Evolutionary conservation across 2,329 filamentous ascomycete genomes (phyloP).

Genomic region (Phyllosticta ampelicida): DNA sequence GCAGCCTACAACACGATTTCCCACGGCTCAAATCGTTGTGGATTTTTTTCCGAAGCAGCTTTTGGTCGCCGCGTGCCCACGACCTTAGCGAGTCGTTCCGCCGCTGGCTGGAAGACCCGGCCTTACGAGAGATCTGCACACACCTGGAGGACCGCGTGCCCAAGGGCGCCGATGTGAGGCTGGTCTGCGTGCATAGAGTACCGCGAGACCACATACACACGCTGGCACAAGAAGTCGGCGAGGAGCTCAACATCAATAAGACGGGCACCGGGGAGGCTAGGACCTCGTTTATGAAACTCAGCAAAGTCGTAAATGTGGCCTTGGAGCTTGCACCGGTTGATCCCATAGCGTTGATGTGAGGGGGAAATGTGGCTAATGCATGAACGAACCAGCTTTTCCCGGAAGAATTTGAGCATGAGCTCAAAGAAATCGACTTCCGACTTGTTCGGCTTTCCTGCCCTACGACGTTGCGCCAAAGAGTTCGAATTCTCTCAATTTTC

Average conservation of each 20-base stretch:
- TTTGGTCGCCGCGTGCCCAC: constrained; percentile 10
- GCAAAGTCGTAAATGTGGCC: constrained; percentile 11
- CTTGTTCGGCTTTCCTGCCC: too few species aligned
- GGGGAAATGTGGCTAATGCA: background rate
- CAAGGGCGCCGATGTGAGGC: constrained; percentile 20
- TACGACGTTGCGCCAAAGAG: too few species aligned
- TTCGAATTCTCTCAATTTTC: too few species aligned
- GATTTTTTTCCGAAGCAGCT: constrained; percentile 20
- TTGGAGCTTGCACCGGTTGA: constrained; percentile 7
- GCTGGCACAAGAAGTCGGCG: constrained; percentile 43
- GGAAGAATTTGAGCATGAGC: too few species aligned
- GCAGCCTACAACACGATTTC: constrained; percentile 24
- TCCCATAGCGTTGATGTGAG: background rate
- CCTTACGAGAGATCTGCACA: constrained; percentile 25
- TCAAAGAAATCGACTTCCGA: too few species aligned
- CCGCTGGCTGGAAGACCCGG: constrained; percentile 27
- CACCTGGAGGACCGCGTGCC: constrained; percentile 21
- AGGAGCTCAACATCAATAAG: constrained; percentile 34
- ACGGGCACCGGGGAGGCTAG: constrained; percentile 19
- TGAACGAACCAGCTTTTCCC: too few species aligned
- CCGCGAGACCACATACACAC: constrained; percentile 35
- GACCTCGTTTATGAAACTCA: constrained; percentile 23
- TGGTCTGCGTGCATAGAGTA: constrained; percentile 26
- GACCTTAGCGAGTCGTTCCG: constrained; percentile 22
- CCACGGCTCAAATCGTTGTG: constrained; percentile 26